Conservation (phyloP, 106 monocot species). For the Apostasia ramifera region DNA sequence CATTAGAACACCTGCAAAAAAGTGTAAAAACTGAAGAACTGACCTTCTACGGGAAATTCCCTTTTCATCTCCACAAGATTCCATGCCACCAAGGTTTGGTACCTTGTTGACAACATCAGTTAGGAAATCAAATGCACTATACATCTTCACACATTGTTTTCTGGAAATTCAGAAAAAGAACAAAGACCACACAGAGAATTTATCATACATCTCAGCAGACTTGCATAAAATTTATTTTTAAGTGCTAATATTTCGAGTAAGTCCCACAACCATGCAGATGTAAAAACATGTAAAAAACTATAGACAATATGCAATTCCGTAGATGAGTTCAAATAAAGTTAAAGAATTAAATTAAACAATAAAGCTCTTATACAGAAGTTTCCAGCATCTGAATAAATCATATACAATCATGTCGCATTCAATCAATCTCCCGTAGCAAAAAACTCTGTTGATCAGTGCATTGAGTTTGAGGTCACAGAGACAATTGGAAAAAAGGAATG, state of each 20-base stretch:
- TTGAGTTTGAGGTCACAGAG: background rate
- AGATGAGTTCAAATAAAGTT: too few relatives aligned
- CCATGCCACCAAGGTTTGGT: conserved; percentile 69
- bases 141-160: conserved; percentile 94
- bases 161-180: conserved; percentile 32
- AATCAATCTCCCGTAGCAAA: background rate
- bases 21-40: background rate
- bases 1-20: background rate
- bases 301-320: too few relatives aligned
- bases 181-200: background rate
- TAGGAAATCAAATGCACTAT: conserved; percentile 92
- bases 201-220: background rate
- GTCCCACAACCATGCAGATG: too few relatives aligned
- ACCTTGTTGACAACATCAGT: conserved; percentile 92
- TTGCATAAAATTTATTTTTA: background rate
- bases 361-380: too few relatives aligned
- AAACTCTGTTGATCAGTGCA: background rate
- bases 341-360: too few relatives aligned
- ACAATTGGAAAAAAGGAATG: background rate
- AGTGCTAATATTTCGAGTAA: too few relatives aligned
- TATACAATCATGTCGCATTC: too few relatives aligned
- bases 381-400: too few relatives aligned
- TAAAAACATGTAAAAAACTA: background rate
- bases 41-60: conserved; percentile 68
- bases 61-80: conserved; percentile 68